These are phyloP conservation scores for Podospora anserina DNA, from an alignment of 495 filamentous ascomycete genomes.

Conservation along the genomic window DNA sequence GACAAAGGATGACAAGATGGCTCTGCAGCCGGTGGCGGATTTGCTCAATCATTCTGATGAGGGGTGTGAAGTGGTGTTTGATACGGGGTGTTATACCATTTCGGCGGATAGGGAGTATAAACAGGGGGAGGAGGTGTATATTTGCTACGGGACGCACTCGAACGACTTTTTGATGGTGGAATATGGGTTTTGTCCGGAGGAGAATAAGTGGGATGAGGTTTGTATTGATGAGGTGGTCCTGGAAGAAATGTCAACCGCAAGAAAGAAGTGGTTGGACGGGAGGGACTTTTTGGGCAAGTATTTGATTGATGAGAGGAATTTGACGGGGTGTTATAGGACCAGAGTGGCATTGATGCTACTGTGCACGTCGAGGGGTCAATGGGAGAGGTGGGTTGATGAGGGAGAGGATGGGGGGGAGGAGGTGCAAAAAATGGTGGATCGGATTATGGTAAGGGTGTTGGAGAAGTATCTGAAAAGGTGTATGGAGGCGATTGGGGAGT, in stretches of 20 bases:
- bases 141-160: conserved; percentile 74
- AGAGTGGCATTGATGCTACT: conserved; percentile 61
- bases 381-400: conserved; percentile 39
- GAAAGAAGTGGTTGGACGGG: conserved; percentile 52
- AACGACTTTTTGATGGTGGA: conserved; percentile 82
- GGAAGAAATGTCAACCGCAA: conserved; percentile 43
- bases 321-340: conserved; percentile 64
- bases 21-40: conserved; percentile 79
- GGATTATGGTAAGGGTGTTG: conserved; percentile 26
- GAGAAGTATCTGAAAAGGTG: conserved; percentile 21
- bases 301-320: conserved; percentile 52
- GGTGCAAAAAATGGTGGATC: conserved; percentile 33
- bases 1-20: conserved; percentile 67
- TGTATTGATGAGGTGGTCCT: conserved; percentile 67
- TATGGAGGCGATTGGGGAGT: conserved; percentile 14
- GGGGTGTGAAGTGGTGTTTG: conserved; percentile 62
- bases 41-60: conserved; percentile 73
- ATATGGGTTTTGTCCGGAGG: conserved; percentile 72
- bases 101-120: conserved; percentile 53
- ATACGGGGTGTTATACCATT: conserved; percentile 59
- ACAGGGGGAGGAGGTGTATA: conserved; percentile 69
- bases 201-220: conserved; percentile 66
- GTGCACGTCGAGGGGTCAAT: conserved; percentile 33
- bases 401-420: conserved; percentile 38
- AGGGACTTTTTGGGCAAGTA: conserved; percentile 68